Conservation (phyloP, 306 rosid genomes). For the Cajanus cajan region DNA sequence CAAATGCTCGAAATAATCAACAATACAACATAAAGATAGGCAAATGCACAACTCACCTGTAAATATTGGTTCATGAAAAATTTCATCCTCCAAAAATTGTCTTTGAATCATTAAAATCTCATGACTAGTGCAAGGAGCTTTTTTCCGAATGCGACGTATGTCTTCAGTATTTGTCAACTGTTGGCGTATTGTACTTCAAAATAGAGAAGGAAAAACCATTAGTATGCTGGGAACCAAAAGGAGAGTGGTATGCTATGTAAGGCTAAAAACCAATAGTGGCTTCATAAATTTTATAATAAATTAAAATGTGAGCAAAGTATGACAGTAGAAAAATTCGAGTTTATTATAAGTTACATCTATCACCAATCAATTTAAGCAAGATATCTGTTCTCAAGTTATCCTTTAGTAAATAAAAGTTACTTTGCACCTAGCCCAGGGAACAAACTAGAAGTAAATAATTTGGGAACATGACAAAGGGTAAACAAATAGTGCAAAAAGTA, state of each 20-base stretch:
- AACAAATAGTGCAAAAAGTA: not conserved
- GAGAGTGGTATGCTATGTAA: not conserved
- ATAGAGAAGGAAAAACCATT: constrained; percentile 24
- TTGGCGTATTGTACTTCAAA: constrained; percentile 80
- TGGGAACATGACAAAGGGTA: not conserved
- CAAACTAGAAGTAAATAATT: not conserved
- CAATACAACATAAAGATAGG: not conserved
- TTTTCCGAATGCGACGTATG: constrained; percentile 87
- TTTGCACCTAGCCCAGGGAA: not conserved
- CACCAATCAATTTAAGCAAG: not conserved
- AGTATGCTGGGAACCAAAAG: constrained; percentile 21
- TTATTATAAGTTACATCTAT: not conserved
- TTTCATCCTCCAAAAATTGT: constrained; percentile 77
- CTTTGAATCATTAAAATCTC: constrained; percentile 88
- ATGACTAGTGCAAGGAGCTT: constrained; percentile 85
- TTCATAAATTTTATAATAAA: not conserved
- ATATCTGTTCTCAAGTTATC: constrained; percentile 1
- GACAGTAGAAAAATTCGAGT: not conserved
- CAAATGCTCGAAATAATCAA: constrained; percentile 12
- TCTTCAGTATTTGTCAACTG: constrained; percentile 91
- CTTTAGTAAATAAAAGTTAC: not conserved
- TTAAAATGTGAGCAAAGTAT: constrained; percentile 12
- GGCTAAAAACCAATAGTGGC: not conserved
- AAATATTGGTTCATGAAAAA: constrained; percentile 65
- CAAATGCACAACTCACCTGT: constrained; percentile 53